A percentile compares a stretch with the other conserved stretches of the same genome.
Conservation (phyloP, 1,284 basidiomycete species). For the Melampsora occidentalis region DNA sequence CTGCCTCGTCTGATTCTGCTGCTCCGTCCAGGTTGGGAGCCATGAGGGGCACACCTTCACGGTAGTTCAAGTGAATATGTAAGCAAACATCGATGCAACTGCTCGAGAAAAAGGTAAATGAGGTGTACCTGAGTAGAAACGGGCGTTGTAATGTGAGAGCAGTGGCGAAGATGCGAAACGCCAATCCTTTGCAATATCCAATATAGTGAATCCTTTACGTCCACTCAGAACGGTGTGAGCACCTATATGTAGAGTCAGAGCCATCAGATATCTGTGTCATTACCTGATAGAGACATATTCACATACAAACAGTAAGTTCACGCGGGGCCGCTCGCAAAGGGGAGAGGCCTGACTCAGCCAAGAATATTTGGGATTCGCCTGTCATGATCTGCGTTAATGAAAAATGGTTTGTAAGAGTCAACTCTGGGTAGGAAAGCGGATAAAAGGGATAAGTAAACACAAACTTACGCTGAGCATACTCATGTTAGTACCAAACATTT, state of each 20-base stretch:
- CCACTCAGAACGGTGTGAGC: conserved; percentile 10
- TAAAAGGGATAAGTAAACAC: background rate
- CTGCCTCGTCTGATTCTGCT: conserved; percentile 31
- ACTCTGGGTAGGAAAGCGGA: background rate
- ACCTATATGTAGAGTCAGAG: background rate
- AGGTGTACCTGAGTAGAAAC: conserved; percentile 31
- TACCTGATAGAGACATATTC: background rate
- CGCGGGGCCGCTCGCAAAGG: background rate
- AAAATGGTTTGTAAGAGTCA: background rate
- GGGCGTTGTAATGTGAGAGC: conserved; percentile 17
- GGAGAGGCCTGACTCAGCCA: conserved; percentile 42
- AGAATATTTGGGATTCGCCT: conserved; percentile 49
- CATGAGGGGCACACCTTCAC: conserved; percentile 43
- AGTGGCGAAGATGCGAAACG: conserved; percentile 32
- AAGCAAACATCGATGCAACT: too few relatives aligned
- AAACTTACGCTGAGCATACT: conserved; percentile 46
- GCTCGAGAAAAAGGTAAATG: too few relatives aligned
- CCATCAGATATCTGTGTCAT: background rate
- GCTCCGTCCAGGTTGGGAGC: conserved; percentile 40
- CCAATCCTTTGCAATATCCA: conserved; percentile 23
- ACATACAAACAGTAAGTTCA: background rate
- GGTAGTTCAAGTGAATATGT: too few relatives aligned
- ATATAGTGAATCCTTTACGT: conserved; percentile 6
- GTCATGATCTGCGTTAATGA: conserved; percentile 42
- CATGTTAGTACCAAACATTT: conserved; percentile 46